A percentile compares a stretch with the other conserved stretches of the same genome.
Conservation (phyloP, 305 asterid species). For the Plantago coronopus region DNA sequence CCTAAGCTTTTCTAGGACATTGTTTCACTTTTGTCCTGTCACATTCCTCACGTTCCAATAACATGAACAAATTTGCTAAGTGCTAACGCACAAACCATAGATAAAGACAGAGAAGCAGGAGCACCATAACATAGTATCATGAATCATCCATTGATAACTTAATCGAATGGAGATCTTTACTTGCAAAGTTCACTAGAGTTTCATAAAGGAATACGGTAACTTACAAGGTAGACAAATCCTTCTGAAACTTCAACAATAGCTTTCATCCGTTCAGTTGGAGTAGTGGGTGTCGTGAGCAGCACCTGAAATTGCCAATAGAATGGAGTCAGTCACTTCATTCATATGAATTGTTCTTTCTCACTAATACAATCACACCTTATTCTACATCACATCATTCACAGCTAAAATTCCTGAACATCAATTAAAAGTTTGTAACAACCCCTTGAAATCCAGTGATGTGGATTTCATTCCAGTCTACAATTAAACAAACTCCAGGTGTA, state of each 20-base stretch:
- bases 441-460: too few relatives aligned
- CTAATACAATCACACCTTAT: conserved; percentile 7
- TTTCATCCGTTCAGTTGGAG: conserved; percentile 77
- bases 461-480: too few relatives aligned
- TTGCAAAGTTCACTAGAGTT: conserved; percentile 1
- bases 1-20: not conserved
- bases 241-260: conserved; percentile 80
- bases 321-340: conserved; percentile 5
- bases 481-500: too few relatives aligned
- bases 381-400: conserved; percentile 3
- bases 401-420: too few relatives aligned
- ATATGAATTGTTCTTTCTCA: not conserved
- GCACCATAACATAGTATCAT: not conserved
- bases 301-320: conserved; percentile 48
- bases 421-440: too few relatives aligned
- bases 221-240: conserved; percentile 93
- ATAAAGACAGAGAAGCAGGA: not conserved
- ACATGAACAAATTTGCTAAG: not conserved
- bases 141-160: not conserved
- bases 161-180: not conserved
- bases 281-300: conserved; percentile 90
- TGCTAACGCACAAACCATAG: not conserved
- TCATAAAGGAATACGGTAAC: conserved; percentile 21
- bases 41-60: not conserved
- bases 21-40: not conserved